phyloP scores from a whole-genome alignment of 2,329 filamentous ascomycete species.

The Dactylellina leptospora region DNA sequence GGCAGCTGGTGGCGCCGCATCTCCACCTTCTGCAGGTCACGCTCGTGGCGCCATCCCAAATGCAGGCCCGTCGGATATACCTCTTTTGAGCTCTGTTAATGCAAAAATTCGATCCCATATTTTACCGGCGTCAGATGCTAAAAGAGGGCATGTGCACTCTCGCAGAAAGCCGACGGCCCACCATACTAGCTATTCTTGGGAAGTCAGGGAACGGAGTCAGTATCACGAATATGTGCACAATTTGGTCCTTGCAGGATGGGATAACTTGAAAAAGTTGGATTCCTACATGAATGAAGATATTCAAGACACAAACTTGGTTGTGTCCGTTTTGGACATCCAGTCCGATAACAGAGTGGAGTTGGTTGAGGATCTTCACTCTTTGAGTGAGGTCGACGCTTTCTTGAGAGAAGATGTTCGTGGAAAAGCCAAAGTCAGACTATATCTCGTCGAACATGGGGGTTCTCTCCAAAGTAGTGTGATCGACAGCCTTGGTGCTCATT shows the following conservation, averaged over 20 bases:
- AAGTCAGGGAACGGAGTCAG: conserved; percentile 12
- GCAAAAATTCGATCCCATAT: conserved; percentile 1
- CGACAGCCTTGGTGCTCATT: conserved; percentile 36
- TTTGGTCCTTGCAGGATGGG: conserved; percentile 57
- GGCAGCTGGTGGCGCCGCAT: conserved; percentile 1
- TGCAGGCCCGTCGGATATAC: conserved; percentile 11
- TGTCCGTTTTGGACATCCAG: conserved; percentile 57
- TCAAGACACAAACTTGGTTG: conserved; percentile 54
- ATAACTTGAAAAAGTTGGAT: conserved; percentile 56
- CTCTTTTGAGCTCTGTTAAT: conserved; percentile 15
- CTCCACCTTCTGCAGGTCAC: conserved; percentile 25
- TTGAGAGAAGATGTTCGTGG: conserved; percentile 28
- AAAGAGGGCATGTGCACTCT: conserved; percentile 1
- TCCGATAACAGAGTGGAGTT: conserved; percentile 34
- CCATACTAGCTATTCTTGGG: conserved; percentile 34
- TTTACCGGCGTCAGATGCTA: conserved; percentile 1
- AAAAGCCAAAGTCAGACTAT: conserved; percentile 43
- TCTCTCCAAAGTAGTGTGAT: conserved; percentile 52
- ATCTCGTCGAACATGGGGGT: conserved; percentile 47
- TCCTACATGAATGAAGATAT: conserved; percentile 54
- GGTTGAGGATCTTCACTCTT: conserved; percentile 21
- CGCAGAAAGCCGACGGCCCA: conserved; percentile 33
- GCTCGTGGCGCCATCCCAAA: conserved; percentile 28
- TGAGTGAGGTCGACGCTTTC: conserved; percentile 30
- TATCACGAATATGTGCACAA: conserved; percentile 57